Evolutionary conservation across 2,329 filamentous ascomycete genomes (phyloP).

Genomic region (Phoma herbarum): DNA sequence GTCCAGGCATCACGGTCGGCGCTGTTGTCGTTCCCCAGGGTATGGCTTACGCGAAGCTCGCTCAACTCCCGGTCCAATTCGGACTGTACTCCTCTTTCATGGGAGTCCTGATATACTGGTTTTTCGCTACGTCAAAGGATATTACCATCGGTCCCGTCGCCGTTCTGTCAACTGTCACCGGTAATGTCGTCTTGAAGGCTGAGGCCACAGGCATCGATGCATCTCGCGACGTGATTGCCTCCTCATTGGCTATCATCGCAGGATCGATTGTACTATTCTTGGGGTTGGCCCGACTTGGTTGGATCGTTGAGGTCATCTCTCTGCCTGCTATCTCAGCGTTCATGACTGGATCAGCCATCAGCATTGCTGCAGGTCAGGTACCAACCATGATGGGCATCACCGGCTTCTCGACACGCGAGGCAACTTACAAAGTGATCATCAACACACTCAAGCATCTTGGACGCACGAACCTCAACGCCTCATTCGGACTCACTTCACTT

Average conservation of each 20-base stretch:
- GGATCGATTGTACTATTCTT: conserved; percentile 83
- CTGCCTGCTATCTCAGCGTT: conserved; percentile 91
- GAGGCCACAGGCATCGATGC: conserved; percentile 47
- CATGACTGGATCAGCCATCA: conserved; percentile 97
- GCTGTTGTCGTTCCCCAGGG: conserved; percentile 91
- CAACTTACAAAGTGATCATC: conserved; percentile 86
- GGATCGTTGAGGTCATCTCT: conserved; percentile 94
- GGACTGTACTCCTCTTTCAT: conserved; percentile 97
- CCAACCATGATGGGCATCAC: conserved; percentile 82
- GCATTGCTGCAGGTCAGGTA: conserved; percentile 84
- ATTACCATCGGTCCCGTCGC: conserved; percentile 98
- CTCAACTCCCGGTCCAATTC: conserved; percentile 78
- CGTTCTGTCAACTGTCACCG: conserved; percentile 90
- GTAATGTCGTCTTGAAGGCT: conserved; percentile 76
- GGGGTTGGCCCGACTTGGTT: conserved; percentile 82
- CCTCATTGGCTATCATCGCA: conserved; percentile 76
- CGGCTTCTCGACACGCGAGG: conserved; percentile 75
- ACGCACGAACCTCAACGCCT: conserved; percentile 74
- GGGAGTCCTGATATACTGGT: conserved; percentile 94
- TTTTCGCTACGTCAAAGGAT: conserved; percentile 98
- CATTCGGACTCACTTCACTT: conserved; percentile 85
- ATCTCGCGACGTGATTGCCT: conserved; percentile 56
- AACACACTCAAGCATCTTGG: conserved; percentile 77
- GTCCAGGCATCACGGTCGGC: conserved; percentile 72
- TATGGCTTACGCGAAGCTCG: conserved; percentile 92